These are phyloP conservation scores for Zychaea mexicana DNA, from an alignment of 371 early-diverging fungal species.

Conservation along the genomic window DNA sequence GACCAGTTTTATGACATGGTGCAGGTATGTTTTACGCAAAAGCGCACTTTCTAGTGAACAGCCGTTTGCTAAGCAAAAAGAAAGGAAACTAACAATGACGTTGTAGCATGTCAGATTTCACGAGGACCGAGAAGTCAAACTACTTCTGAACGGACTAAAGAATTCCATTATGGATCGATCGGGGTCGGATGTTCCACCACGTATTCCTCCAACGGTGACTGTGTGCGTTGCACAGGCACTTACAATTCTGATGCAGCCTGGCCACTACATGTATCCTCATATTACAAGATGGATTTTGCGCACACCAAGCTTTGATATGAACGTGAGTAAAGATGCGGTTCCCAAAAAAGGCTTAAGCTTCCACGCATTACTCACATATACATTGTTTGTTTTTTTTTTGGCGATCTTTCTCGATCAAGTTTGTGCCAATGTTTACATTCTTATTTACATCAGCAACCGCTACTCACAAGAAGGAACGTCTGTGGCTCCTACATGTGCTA, in stretches of 20 bases:
- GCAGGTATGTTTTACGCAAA: slow-evolving; percentile 48
- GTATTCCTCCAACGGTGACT: slow-evolving; percentile 69
- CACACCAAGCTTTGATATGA: slow-evolving; percentile 70
- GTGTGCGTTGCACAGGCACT: slow-evolving; percentile 71
- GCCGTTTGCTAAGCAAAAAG: neutral
- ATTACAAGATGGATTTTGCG: slow-evolving; percentile 75
- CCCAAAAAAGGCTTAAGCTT: neutral
- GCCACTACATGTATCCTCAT: slow-evolving; percentile 74
- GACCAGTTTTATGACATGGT: slow-evolving; percentile 66
- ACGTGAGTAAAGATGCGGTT: slow-evolving; percentile 39
- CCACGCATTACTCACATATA: slow-evolving; percentile 10
- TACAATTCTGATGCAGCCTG: slow-evolving; percentile 67
- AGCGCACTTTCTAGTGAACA: no score
- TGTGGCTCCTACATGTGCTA: slow-evolving; percentile 76
- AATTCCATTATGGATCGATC: slow-evolving; percentile 66
- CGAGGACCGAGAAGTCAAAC: slow-evolving; percentile 66
- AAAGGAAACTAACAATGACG: neutral
- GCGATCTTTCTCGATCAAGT: slow-evolving; percentile 61
- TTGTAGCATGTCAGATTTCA: slow-evolving; percentile 49
- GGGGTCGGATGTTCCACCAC: slow-evolving; percentile 41
- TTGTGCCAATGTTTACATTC: slow-evolving; percentile 80
- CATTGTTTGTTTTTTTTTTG: slow-evolving; percentile 45
- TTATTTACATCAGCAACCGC: slow-evolving; percentile 66
- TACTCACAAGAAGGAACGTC: slow-evolving; percentile 66
- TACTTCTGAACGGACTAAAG: slow-evolving; percentile 67